These are phyloP conservation scores for Phialophora tarda DNA, from an alignment of 2,329 filamentous ascomycete genomes.

Conservation along the genomic window DNA sequence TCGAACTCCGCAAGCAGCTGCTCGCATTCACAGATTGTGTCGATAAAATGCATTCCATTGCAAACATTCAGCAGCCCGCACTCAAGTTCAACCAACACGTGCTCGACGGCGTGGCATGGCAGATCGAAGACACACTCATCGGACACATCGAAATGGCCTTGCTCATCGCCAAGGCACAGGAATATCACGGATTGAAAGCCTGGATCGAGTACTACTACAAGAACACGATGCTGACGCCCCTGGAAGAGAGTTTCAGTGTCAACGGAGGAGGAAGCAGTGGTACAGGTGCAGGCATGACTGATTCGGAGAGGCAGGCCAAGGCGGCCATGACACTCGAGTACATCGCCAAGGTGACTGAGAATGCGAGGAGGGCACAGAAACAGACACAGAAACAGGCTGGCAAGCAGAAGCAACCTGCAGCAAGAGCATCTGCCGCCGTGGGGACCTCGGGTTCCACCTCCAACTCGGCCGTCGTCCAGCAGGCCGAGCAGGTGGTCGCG, in stretches of 20 bases:
- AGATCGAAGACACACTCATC: slow-evolving; percentile 27
- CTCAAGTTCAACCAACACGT: slow-evolving; percentile 8
- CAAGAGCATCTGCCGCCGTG: not conserved
- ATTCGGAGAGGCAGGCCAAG: not conserved
- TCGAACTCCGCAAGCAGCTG: slow-evolving; percentile 22
- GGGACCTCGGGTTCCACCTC: not conserved
- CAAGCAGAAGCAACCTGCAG: not conserved
- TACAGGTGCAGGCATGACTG: not conserved
- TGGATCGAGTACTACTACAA: slow-evolving; percentile 30
- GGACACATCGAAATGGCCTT: slow-evolving; percentile 32
- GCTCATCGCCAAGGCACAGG: slow-evolving; percentile 28
- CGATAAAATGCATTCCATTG: slow-evolving; percentile 16
- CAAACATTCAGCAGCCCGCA: not conserved
- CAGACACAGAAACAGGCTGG: not conserved
- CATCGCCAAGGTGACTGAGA: not conserved
- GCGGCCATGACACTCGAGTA: not conserved
- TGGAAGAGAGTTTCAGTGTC: slow-evolving; percentile 7
- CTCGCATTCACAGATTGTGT: slow-evolving; percentile 24
- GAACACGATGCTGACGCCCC: slow-evolving; percentile 7
- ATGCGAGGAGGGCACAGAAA: not conserved
- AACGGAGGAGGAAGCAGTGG: not conserved
- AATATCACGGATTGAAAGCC: slow-evolving; percentile 26
- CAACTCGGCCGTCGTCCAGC: slow-evolving; percentile 1
- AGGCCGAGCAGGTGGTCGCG: slow-evolving; percentile 13
- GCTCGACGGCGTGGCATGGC: slow-evolving; percentile 26